phyloP scores from a whole-genome alignment of 2,329 filamentous ascomycete species.

The Macrophomina pseudophaseolina region DNA sequence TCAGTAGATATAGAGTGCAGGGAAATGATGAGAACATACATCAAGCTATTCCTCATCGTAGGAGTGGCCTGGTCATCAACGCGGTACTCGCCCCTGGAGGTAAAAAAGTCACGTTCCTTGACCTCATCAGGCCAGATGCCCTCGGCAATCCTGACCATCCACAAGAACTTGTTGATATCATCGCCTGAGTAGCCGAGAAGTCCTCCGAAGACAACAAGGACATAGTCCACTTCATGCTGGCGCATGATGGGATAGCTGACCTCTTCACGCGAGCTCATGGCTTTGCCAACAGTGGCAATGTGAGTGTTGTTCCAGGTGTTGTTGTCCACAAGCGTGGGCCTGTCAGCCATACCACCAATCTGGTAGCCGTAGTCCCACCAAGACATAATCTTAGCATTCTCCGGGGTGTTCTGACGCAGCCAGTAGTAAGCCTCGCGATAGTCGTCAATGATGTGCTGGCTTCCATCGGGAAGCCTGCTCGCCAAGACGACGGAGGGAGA shows the following conservation, averaged over 20 bases:
- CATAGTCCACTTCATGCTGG: slow-evolving; percentile 98
- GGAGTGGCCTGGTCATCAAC: slow-evolving; percentile 93
- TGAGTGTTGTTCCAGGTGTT: slow-evolving; percentile 99
- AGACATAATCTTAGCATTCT: slow-evolving; percentile 98
- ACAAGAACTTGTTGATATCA: slow-evolving; percentile 99
- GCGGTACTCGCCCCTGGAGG: slow-evolving; percentile 87
- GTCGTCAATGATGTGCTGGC: slow-evolving; percentile 98
- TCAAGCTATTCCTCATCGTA: slow-evolving; percentile 98
- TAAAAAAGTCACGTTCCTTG: slow-evolving; percentile 97
- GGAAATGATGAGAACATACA: slow-evolving; percentile 65
- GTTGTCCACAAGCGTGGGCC: slow-evolving; percentile 96
- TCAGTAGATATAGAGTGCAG: slow-evolving; percentile 33
- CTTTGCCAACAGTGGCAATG: slow-evolving; percentile 98
- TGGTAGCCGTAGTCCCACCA: slow-evolving; percentile 99
- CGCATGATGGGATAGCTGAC: slow-evolving; percentile 98
- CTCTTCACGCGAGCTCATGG: slow-evolving; percentile 96
- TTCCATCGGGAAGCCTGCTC: slow-evolving; percentile 89
- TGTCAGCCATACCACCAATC: slow-evolving; percentile 98
- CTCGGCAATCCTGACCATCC: slow-evolving; percentile 99
- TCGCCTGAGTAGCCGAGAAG: slow-evolving; percentile 96
- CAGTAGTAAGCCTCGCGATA: slow-evolving; percentile 99
- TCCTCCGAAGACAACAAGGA: slow-evolving; percentile 96
- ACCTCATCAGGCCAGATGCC: slow-evolving; percentile 99
- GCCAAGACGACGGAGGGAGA: slow-evolving; percentile 96
- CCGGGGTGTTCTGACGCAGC: slow-evolving; percentile 94